A percentile compares a stretch with the other conserved stretches of the same genome.
These are phyloP conservation scores for Artomyces pyxidatus DNA, from an alignment of 768 basidiomycete species.

Conservation along the genomic window DNA sequence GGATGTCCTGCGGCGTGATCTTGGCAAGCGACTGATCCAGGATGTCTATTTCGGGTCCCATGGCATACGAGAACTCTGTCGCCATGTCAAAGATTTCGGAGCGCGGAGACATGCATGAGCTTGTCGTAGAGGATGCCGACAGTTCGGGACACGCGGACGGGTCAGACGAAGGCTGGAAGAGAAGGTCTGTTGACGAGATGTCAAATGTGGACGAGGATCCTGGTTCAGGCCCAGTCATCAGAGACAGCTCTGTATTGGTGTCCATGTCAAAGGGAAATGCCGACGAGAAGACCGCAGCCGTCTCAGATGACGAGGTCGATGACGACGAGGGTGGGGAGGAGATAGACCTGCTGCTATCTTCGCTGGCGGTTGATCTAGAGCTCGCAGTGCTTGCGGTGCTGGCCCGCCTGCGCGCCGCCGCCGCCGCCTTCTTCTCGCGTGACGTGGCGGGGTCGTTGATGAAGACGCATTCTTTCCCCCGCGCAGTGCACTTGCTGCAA, in stretches of 20 bases:
- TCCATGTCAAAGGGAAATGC: constrained; percentile 5
- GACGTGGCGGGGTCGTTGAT: constrained; percentile 17
- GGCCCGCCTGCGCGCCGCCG: constrained; percentile 11
- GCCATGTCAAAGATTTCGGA: constrained; percentile 15
- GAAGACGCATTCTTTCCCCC: constrained; percentile 54
- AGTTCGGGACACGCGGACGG: constrained; percentile 8
- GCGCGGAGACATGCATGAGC: constrained; percentile 15
- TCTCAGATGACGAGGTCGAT: not conserved
- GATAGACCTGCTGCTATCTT: not conserved
- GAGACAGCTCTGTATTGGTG: constrained; percentile 4
- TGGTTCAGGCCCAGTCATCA: constrained; percentile 3
- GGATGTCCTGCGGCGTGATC: constrained; percentile 10
- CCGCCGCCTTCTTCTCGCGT: constrained; percentile 15
- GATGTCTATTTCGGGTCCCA: constrained; percentile 8
- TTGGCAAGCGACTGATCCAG: constrained; percentile 15
- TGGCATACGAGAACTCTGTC: constrained; percentile 7
- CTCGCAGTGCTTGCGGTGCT: constrained; percentile 1
- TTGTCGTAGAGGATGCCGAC: constrained; percentile 7
- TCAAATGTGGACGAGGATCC: constrained; percentile 7
- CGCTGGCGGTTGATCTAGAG: not conserved
- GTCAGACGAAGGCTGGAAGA: constrained; percentile 7
- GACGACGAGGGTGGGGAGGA: constrained; percentile 8
- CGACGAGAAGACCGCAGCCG: not conserved
- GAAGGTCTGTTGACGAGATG: constrained; percentile 6
- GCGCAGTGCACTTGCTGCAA: constrained; percentile 52